Base-by-base conservation (phyloP, 2,329 filamentous ascomycete species). In the Daldinia eschscholtzii region DNA sequence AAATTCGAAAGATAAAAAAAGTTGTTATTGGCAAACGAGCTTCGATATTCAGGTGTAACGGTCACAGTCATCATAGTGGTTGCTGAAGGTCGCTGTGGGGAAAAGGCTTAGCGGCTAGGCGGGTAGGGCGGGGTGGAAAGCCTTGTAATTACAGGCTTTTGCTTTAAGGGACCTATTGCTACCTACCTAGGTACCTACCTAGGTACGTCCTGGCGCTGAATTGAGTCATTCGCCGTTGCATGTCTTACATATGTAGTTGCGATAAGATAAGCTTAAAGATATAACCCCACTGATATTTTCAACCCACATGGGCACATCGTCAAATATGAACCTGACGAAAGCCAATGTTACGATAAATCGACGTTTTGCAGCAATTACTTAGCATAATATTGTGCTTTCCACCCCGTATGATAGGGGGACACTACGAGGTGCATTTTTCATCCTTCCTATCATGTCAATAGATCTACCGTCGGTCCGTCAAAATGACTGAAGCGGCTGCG, bases 401-500 rank as follows among this genome's bases (percentile, higher is more conserved):
- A 28, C 46, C 46, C 53, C 18, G 35, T 35, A 23, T 37, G 12
- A 57, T 35, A 58, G 20, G 57, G 57, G 28, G 37, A 57, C 28
- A 26, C 23, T 20, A 9, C 20, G 10, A 41, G 20, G 42, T 26
- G 15, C 26, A 48, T 15, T 37, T 58, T 15, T 35, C 10, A 39
- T 30, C 33, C 50, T 20, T 26, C 39, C 48, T 77, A 79, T 74
- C 67, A 81, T 81, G 79, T 79, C 75, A 73, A 75, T 76, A 73
- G 70, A 74, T 73, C 74, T 76, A 53, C 75, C 74, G 55, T 72
- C 78, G 78, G 69, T 78, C 73, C 74, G 75, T 73, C 78, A 83
- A 81, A 76, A 87, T 85, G 85, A 83, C 83, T 82, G 83, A 86
- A 81, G 80, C 79, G 76, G 80, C 80, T 77, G 78, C 80, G 73